These are phyloP conservation scores for Entonaema liquescens DNA, from an alignment of 495 filamentous ascomycete genomes.

Conservation along the genomic window DNA sequence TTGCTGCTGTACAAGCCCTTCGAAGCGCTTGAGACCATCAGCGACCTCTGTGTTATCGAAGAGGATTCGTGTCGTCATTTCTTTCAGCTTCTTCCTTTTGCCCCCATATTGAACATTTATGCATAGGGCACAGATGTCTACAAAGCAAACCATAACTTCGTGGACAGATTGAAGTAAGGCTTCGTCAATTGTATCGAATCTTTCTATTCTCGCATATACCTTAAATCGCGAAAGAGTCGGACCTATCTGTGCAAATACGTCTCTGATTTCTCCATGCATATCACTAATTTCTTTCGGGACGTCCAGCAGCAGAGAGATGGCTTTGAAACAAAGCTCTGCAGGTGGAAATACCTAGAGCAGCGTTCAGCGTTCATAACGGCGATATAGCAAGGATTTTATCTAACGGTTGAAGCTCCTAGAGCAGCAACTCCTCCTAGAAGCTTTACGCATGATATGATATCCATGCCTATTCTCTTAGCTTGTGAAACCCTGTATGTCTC, in stretches of 20 bases:
- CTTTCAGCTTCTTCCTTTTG: conserved; percentile 37
- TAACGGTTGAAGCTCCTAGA: conserved; percentile 36
- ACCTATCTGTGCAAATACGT: conserved; percentile 37
- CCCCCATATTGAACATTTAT: conserved; percentile 36
- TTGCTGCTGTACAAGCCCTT: neutral
- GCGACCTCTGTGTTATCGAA: neutral
- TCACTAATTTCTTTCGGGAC: conserved; percentile 39
- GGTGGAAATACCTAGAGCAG: conserved; percentile 23
- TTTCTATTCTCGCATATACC: conserved; percentile 44
- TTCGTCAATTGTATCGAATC: conserved; percentile 31
- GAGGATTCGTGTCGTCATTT: conserved; percentile 27
- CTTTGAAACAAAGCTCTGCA: conserved; percentile 42
- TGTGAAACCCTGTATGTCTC: neutral
- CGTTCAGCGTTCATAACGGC: neutral
- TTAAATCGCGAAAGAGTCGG: conserved; percentile 39
- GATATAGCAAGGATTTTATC: neutral
- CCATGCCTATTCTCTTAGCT: conserved; percentile 2
- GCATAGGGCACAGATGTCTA: conserved; percentile 40
- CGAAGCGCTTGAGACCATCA: neutral
- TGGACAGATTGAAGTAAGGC: conserved; percentile 32
- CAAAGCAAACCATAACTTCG: conserved; percentile 42
- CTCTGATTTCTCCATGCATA: conserved; percentile 40
- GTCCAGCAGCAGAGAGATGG: conserved; percentile 39
- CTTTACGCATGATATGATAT: conserved; percentile 40
- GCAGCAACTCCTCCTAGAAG: conserved; percentile 39